A percentile compares a stretch with the other conserved stretches of the same genome.
phyloP scores from a whole-genome alignment of 1,139 yeast genomes.

The Magnusiomyces suaveolens region DNA sequence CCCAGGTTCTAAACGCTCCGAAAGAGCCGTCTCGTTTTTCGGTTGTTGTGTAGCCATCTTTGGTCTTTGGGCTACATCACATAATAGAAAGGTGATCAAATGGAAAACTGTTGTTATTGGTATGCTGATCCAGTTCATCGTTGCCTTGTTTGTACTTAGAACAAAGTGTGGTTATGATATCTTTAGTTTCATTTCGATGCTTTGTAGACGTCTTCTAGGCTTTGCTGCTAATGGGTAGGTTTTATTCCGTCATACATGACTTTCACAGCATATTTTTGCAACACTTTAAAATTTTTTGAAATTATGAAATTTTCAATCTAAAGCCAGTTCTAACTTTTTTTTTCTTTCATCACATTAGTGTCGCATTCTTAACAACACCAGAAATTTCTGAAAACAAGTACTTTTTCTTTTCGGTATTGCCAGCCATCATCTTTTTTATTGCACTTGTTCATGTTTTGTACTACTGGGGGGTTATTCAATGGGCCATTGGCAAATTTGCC shows the following conservation, averaged over 20 bases:
- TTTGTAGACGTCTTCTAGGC: slow-evolving; percentile 53
- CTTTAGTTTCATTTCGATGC: slow-evolving; percentile 51
- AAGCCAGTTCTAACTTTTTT: too few relatives aligned
- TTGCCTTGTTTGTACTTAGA: slow-evolving; percentile 54
- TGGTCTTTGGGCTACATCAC: slow-evolving; percentile 42
- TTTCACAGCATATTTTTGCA: too few relatives aligned
- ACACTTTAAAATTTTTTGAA: too few relatives aligned
- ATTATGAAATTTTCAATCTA: too few relatives aligned
- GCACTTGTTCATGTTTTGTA: slow-evolving; percentile 55
- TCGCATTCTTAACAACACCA: slow-evolving; percentile 44
- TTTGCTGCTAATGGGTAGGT: slow-evolving; percentile 45
- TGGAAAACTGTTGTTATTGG: slow-evolving; percentile 61
- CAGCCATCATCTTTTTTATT: slow-evolving; percentile 56
- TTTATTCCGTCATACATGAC: too few relatives aligned
- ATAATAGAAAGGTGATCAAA: slow-evolving; percentile 39
- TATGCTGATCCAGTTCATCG: slow-evolving; percentile 50
- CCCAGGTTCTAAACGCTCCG: slow-evolving; percentile 38
- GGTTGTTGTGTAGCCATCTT: slow-evolving; percentile 45
- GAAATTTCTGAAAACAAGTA: slow-evolving; percentile 21
- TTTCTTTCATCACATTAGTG: too few relatives aligned
- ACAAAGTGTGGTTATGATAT: slow-evolving; percentile 55
- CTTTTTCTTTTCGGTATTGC: slow-evolving; percentile 54
- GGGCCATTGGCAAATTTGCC: slow-evolving; percentile 54
- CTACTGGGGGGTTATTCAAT: slow-evolving; percentile 53
- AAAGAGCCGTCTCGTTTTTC: slow-evolving; percentile 52